Percentiles rank a stretch among this genome's conserved stretches.
These are phyloP conservation scores for Gossypium aridum DNA, from an alignment of 441 rosid genomes.

Conservation along the genomic window DNA sequence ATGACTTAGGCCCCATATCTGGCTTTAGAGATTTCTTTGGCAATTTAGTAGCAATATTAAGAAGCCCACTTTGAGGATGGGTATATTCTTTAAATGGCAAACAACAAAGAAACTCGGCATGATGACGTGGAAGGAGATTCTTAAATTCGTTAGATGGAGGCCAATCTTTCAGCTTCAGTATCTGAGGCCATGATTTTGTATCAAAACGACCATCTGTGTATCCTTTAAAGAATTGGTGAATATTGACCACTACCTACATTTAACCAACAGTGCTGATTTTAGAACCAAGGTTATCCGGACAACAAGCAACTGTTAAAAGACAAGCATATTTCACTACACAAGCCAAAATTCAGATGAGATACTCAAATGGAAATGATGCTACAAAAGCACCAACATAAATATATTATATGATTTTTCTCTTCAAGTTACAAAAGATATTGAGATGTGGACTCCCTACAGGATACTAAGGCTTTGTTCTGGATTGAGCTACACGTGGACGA, in stretches of 20 bases:
- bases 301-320: neutral
- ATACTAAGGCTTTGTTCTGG: neutral
- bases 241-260: conserved; percentile 47
- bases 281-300: neutral
- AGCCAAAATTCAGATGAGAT: neutral
- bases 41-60: conserved; percentile 62
- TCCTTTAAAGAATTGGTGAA: conserved; percentile 53
- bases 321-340: neutral
- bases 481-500: neutral
- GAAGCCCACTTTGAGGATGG: conserved; percentile 53
- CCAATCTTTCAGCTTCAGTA: conserved; percentile 88
- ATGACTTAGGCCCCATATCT: conserved; percentile 92
- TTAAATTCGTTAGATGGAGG: conserved; percentile 63
- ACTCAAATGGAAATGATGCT: neutral
- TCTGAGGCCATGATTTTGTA: conserved; percentile 36
- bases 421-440: neutral
- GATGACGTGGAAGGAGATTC: conserved; percentile 65
- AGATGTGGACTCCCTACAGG: neutral
- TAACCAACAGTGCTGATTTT: neutral
- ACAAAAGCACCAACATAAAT: neutral
- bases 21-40: conserved; percentile 56
- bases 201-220: conserved; percentile 44
- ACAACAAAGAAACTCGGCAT: conserved; percentile 54
- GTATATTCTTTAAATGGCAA: conserved; percentile 86
- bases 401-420: neutral